Base-by-base conservation (phyloP, 257 asterid genomes). In the Cordia subcordata region DNA sequence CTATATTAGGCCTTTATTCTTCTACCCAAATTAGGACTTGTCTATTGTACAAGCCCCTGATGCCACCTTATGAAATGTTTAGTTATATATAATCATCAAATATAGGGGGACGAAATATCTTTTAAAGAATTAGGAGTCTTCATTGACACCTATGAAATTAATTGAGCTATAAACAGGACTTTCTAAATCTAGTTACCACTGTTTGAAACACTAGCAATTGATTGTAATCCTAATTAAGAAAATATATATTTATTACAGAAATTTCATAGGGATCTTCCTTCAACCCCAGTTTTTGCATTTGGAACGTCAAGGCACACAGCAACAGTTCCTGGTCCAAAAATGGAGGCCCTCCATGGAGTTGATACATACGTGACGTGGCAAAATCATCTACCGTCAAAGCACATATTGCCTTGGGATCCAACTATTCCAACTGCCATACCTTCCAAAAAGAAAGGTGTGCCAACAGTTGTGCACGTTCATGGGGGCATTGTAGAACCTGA, bases 401-500 rank as follows among this genome's bases (percentile, higher is more conserved):
- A 90, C 79, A 90, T 90, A 4, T 67, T 90, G 1, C 98, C 96
- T 10, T 83, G 95, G 94, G 98, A 90, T 59, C 87, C 86, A 1
- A 80, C 96, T 0, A 85, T 90, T 8, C 95, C 96, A 10, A 83
- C 90, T 0, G 96, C 96, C 45, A 72, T 57, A 9, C 86, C 92
- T 13, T 66, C 37, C 18, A 71, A 53, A 0, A 46, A 47, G 6
- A 67, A 53, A 33, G 98, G 98, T 16, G 63, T 90, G 35, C 96
- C 98, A 22, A 85, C 98, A 0, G 96, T 83, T 57, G 95, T 85
- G 37, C 98, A 90, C 69, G 87, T 90, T 63, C 98, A 90, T 61
- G 98, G 98, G 5, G 87, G 85, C 54, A 68, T 90, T 14, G 77
- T 69, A 64, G 87, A 80, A 37, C 90, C 98, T 0, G 57, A 67